Conservation (phyloP, 352 stramenopile genomes). For the Globisporangium nunn region DNA sequence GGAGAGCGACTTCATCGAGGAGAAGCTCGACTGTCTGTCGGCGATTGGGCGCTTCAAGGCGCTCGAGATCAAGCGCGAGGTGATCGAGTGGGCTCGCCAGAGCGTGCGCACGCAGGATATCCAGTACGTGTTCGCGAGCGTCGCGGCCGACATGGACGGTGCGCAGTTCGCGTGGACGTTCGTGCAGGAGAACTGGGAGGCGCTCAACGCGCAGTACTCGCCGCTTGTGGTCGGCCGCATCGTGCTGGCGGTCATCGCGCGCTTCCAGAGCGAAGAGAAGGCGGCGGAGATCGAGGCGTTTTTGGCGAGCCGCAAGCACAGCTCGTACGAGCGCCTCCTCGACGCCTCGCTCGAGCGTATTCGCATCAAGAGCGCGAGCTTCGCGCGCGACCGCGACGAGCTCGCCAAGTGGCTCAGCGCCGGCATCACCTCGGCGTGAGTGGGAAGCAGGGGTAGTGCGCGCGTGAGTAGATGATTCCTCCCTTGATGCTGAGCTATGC, state of each 20-base stretch:
- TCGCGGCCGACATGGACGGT: slow-evolving; percentile 50
- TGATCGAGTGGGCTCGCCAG: slow-evolving; percentile 61
- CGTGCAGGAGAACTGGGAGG: slow-evolving; percentile 58
- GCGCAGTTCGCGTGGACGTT: slow-evolving; percentile 62
- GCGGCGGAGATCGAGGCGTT: slow-evolving; percentile 54
- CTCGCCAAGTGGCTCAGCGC: slow-evolving; percentile 47
- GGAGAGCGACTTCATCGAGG: slow-evolving; percentile 70
- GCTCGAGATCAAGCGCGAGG: slow-evolving; percentile 47
- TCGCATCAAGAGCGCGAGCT: slow-evolving; percentile 61
- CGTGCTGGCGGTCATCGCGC: slow-evolving; percentile 44
- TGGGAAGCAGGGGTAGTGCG: neutral
- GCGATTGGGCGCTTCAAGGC: slow-evolving; percentile 60
- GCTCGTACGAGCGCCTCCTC: slow-evolving; percentile 54
- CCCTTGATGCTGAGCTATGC: no score
- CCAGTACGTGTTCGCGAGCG: slow-evolving; percentile 65
- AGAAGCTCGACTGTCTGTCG: slow-evolving; percentile 75
- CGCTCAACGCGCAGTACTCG: slow-evolving; percentile 60
- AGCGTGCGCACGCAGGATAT: slow-evolving; percentile 81
- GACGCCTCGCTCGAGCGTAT: slow-evolving; percentile 70
- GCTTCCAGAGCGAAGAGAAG: slow-evolving; percentile 56
- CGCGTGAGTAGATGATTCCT: no score
- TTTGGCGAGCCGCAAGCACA: slow-evolving; percentile 54
- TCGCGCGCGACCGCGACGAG: slow-evolving; percentile 41
- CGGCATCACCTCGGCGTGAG: slow-evolving; percentile 10
- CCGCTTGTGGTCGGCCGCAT: slow-evolving; percentile 62